Base-by-base conservation (phyloP, 73 alveolate genomes). In the Paramecium tetraurelia region DNA sequence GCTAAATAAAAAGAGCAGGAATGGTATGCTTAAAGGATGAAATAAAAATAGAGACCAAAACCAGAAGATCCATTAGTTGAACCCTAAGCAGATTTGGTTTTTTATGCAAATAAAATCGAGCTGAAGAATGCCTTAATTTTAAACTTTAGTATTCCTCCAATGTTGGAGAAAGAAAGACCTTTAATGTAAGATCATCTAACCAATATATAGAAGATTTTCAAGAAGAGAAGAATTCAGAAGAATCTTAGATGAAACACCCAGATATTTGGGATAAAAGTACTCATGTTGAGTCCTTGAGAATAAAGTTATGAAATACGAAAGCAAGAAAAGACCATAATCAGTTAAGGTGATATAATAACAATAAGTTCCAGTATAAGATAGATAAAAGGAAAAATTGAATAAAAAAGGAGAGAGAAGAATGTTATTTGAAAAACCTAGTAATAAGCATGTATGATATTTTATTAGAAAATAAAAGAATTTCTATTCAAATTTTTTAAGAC, bases 191-290 rank as follows among this genome's bases (percentile, higher is more conserved):
- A 80, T 24, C 75, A 80, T 9, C 31, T 80, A 24, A 43, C 41
- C 12, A 80, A 80, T 46, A 80, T 80, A 41, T 43, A 38, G 21
- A 80, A 80, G 90, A 80, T 80, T 21, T 80, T 41, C 27, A 80
- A n/a, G n/a, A n/a, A n/a, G n/a, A 80, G 44, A 80, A 80, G 72
- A 80, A 80, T 44, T 46, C 57, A 14, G 90, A 12, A 2, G 33
- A 72, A 72, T 72, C 90, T n/a, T n/a, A 80, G 5, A 43, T 80
- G 46, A 48, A 38, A 22, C 90, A 80, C 16, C 90, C 90, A 43
- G 90, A 80, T 44, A 80, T 80, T 12, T 80, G 90, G 90, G 90
- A 80, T 80, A 80, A 80, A 29, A 80, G 90, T 46, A 80, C 90
- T 0, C 90, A 80, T 44, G 46, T 20, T 22, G 90, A 33, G 46